Percentiles rank a stretch among this genome's conserved stretches.
Evolutionary conservation across 768 basidiomycete species (phyloP).

Genomic region (Auricularia sp.): DNA sequence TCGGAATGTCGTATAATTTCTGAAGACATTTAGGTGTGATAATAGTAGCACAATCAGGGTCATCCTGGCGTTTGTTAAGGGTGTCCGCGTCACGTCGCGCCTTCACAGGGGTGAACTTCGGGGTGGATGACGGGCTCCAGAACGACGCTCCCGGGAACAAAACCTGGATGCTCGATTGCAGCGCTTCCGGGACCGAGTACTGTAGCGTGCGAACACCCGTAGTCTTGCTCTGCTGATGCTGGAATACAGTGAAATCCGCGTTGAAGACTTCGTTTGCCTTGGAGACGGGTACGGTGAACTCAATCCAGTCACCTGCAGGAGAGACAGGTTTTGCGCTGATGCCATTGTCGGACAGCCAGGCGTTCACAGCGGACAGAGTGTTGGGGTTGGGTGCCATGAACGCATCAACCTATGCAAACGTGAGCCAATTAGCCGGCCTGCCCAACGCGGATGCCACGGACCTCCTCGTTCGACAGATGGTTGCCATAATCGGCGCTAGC

Average conservation of each 20-base stretch:
- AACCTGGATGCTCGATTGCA: constrained; percentile 20
- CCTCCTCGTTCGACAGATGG: neutral
- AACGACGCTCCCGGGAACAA: neutral
- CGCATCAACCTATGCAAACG: constrained; percentile 4
- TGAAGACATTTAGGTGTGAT: neutral
- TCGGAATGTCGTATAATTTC: neutral
- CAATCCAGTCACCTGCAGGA: constrained; percentile 25
- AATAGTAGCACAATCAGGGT: neutral
- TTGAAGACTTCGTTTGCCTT: constrained; percentile 26
- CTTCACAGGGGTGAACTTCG: constrained; percentile 11
- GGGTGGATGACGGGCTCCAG: constrained; percentile 9
- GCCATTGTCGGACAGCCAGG: constrained; percentile 5
- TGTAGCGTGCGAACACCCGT: constrained; percentile 24
- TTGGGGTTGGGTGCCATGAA: constrained; percentile 5
- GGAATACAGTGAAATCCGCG: constrained; percentile 26
- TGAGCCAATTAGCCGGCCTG: neutral
- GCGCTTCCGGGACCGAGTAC: constrained; percentile 26
- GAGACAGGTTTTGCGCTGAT: neutral
- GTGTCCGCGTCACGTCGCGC: constrained; percentile 17
- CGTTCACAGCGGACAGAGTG: constrained; percentile 6
- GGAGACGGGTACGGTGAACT: constrained; percentile 20
- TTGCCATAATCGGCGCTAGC: neutral
- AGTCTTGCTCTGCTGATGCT: constrained; percentile 19
- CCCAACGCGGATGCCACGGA: neutral
- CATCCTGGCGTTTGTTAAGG: neutral